A percentile compares a stretch with the other conserved stretches of the same genome.
Conservation (phyloP, 2,329 filamentous ascomycete species). For the Keithomyces neogunnii region DNA sequence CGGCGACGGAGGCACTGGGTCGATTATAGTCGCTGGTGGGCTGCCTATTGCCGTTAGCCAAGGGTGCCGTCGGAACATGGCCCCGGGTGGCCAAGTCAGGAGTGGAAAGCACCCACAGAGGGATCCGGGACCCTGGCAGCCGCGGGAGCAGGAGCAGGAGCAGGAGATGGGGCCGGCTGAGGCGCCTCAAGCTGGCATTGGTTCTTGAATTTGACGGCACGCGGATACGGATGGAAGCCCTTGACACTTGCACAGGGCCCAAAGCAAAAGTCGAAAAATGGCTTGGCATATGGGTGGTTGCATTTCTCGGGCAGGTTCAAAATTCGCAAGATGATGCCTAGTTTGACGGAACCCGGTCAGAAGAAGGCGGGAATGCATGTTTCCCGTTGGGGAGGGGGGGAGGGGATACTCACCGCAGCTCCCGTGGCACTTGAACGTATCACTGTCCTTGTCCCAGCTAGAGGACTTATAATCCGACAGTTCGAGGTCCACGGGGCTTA, state of each 20-base stretch:
- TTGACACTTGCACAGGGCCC: neutral
- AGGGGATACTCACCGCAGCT: neutral
- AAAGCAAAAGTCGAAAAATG: constrained; percentile 1
- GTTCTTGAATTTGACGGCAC: neutral
- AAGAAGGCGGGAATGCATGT: neutral
- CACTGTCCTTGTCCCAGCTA: neutral
- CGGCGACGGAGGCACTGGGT: too few species aligned
- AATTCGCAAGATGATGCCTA: neutral
- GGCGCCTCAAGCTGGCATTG: neutral
- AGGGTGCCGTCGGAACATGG: too few species aligned
- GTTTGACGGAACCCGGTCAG: neutral
- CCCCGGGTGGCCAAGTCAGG: neutral
- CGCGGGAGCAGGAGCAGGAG: neutral
- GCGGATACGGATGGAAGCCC: neutral
- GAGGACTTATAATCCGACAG: neutral
- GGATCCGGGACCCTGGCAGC: neutral
- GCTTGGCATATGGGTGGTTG: neutral
- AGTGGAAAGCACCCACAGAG: neutral
- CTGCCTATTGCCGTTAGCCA: too few species aligned
- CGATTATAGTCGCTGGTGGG: too few species aligned
- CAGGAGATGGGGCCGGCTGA: neutral
- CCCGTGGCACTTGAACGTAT: constrained; percentile 2
- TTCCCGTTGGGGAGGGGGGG: too few species aligned
- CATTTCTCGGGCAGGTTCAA: neutral
- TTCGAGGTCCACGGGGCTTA: neutral